Evolutionary conservation across 805 yeast genomes (phyloP), one percentile per base, ranked within the genome.

Genomic region (Candida mattraensis): DNA sequence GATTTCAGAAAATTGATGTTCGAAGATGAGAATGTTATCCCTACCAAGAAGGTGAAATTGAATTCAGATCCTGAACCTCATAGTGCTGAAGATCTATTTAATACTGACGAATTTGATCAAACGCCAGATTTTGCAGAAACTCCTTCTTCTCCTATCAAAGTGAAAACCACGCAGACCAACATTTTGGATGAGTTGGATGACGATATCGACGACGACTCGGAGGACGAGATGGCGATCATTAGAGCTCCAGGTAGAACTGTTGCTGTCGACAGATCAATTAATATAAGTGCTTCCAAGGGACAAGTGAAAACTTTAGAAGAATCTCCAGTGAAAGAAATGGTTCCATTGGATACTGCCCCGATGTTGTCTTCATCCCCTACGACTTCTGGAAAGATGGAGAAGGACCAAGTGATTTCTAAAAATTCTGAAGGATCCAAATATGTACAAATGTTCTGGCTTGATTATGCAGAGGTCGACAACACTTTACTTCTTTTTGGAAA

Each of bases 381-480:
- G 3, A 46, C 60, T 1, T 51, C 56, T 40, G 61, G 56, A 25
- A 56, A 55, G 29, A 30, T 55, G 25, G 58, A 70, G 15, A 63
- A 66, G 11, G 59, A 61, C 21, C 62, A 68, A 7, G 60, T 61
- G n/a, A 59, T 67, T 3, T 33, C 44, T 13, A 35, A 40, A 17
- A 27, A 33, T 11, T 53, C 46, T 14, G 52, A 46, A 26, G 74
- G 72, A 28, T 48, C 69, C 1, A 43, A 39, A 2, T 33, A 47
- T 2, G 73, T 88, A 55, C 75, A 76, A 50, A 79, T 91, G 80
- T 93, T 74, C 59, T 93, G 97, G 97, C 63, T 85, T 19, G 99
- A 93, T 60, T 88, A 80, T 58, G 70, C 83, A 16, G 98, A 91
- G 56, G 77, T 83, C 9, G 85, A 81, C 40, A 73, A 73, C 47